Base-by-base conservation (phyloP, 257 asterid genomes). In the Nemophila menziesii region DNA sequence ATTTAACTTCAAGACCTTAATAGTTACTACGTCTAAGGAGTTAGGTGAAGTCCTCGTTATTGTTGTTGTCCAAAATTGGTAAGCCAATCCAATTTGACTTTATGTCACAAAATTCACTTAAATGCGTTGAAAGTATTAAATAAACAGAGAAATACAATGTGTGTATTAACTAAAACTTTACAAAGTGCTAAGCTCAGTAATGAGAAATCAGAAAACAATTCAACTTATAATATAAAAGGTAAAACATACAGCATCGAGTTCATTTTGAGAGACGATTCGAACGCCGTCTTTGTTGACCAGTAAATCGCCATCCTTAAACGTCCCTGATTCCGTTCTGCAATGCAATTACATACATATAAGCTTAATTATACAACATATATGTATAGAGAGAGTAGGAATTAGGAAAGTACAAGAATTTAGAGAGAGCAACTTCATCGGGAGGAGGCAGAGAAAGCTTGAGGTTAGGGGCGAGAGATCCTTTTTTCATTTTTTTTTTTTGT, bases 271-370 rank as follows among this genome's bases (percentile, higher is more conserved):
- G 22, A 82, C 89, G 58, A 90, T 65, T 52, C 96, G 78, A 60
- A 90, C 93, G 9, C 99, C 96, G 46, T 90, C 84, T 57, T 74
- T 68, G 65, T 85, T 90, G 55, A 90, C 99, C 70, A 85, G 69
- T 56, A 90, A 85, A 75, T 90, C 96, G 16, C 96, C 99, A 74
- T 81, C 86, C 82, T 69, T 90, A 53, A 90, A 90, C 22, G 99
- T 90, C 49, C 99, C 99, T 21, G 99, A 90, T 54, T 74, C 82
- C 52, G 94, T 72, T 73, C 96, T 85, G 63, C 55, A 66, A 29
- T 29, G 36, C 36, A 29, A 29, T 29, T 29, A 29, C 36, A 29
- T 47, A 39, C 22, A 60, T 39, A 11, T n/a, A 48, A 5, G 44
- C 24, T 39, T 22, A 68, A 55, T 68, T 1, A 29, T 19, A 33